Percentiles rank a stretch among this genome's conserved stretches.
Conservation (phyloP, 106 monocot species). For the Phalaenopsis aphrodite region DNA sequence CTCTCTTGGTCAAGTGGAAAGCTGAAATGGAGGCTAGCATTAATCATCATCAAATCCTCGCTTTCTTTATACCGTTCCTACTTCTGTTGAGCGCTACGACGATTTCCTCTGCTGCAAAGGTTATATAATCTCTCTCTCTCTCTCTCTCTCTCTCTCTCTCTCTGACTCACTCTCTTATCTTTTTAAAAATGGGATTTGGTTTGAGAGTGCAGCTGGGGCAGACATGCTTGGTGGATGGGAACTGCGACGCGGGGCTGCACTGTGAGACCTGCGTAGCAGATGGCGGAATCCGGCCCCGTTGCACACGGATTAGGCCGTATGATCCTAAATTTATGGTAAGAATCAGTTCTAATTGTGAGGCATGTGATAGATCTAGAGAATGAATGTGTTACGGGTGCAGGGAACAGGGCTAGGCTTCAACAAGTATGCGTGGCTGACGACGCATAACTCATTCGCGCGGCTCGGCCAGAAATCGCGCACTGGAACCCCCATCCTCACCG, state of each 20-base stretch:
- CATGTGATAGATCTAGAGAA: neutral
- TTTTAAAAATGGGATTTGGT: neutral
- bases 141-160: neutral
- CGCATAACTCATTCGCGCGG: constrained; percentile 74
- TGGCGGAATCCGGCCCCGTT: constrained; percentile 14
- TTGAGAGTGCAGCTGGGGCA: constrained; percentile 1
- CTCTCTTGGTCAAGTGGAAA: neutral
- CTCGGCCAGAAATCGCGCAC: constrained; percentile 18
- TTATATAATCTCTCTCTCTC: neutral
- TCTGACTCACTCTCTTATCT: neutral
- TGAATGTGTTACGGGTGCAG: constrained; percentile 8
- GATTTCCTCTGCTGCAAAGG: neutral
- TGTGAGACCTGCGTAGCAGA: constrained; percentile 22
- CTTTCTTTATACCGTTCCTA: neutral
- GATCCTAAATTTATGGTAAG: constrained; percentile 20
- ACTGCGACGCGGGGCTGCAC: constrained; percentile 23
- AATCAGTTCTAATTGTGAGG: neutral
- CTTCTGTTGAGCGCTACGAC: neutral
- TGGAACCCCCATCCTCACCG: constrained; percentile 19
- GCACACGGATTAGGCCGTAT: constrained; percentile 13
- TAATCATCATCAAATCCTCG: neutral
- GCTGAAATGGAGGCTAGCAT: neutral
- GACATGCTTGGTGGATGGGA: constrained; percentile 15
- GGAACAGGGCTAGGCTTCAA: constrained; percentile 57
- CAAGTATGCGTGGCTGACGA: constrained; percentile 79